Evolutionary conservation across 1,284 basidiomycete species (phyloP).

Genomic region (Uromyces viciae-fabae): DNA sequence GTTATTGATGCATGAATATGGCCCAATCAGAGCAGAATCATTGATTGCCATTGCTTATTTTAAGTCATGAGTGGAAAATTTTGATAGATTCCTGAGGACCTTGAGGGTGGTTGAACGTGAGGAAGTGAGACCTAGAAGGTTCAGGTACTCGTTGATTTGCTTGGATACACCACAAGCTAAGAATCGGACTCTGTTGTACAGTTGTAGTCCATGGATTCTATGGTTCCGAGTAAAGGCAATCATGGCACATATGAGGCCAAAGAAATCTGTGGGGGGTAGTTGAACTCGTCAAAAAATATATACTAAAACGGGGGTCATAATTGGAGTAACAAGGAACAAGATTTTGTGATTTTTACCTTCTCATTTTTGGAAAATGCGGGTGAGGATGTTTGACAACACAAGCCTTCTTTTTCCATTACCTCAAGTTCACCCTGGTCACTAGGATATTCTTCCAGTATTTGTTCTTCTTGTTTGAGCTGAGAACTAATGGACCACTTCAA

Average conservation of each 20-base stretch:
- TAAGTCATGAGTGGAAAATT: neutral
- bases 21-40: neutral
- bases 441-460: neutral
- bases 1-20: neutral
- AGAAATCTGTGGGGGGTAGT: too few species aligned
- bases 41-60: neutral
- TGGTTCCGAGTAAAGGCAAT: neutral
- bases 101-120: neutral
- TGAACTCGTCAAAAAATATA: neutral
- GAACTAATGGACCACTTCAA: neutral
- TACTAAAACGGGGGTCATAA: neutral
- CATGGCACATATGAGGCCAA: neutral
- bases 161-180: neutral
- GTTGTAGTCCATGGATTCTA: neutral
- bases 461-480: neutral
- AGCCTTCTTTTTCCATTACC: neutral
- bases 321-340: neutral
- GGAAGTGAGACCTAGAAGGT: neutral
- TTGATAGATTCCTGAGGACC: neutral
- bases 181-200: neutral
- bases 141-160: neutral
- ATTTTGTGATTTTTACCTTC: too few species aligned
- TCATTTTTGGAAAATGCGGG: neutral
- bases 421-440: neutral
- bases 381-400: neutral